phyloP scores from a whole-genome alignment of 2,329 filamentous ascomycete genomes.

The Talaromyces amestolkiae region DNA sequence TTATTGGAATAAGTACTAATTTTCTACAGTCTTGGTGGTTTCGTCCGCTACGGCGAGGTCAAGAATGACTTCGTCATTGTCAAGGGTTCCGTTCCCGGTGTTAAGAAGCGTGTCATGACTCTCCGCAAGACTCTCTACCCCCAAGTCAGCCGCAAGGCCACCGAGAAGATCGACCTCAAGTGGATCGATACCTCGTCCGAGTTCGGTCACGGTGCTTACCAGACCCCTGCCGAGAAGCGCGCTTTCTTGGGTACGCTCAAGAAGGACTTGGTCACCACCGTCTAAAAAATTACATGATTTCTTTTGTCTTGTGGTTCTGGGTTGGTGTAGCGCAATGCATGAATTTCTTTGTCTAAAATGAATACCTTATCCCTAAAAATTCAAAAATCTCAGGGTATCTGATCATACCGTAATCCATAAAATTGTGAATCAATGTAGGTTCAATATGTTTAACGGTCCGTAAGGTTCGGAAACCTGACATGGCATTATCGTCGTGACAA shows the following conservation, averaged over 20 bases:
- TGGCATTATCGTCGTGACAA: neutral
- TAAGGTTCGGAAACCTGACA: neutral
- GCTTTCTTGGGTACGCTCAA: constrained; percentile 97
- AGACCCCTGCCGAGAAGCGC: constrained; percentile 97
- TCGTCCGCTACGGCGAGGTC: constrained; percentile 98
- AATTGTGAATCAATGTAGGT: too few species aligned
- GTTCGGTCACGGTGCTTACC: constrained; percentile 99
- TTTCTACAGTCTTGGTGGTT: constrained; percentile 81
- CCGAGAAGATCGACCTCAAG: constrained; percentile 99
- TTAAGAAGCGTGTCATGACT: constrained; percentile 99
- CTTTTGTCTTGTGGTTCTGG: constrained; percentile 21
- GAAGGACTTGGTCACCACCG: constrained; percentile 74
- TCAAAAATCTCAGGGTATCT: constrained; percentile 9
- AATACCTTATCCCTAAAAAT: constrained; percentile 23
- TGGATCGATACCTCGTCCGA: constrained; percentile 99
- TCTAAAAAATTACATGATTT: constrained; percentile 47
- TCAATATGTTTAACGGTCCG: too few species aligned
- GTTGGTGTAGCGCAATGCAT: constrained; percentile 39
- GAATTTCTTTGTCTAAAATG: constrained; percentile 42
- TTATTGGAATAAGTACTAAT: neutral
- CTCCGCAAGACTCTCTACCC: constrained; percentile 98
- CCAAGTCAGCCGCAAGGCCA: constrained; percentile 90
- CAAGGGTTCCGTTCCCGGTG: constrained; percentile 96
- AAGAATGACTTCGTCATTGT: constrained; percentile 99
- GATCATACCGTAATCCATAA: neutral